Evolutionary conservation across 1,284 basidiomycete genomes (phyloP).

Genomic region (Cerioporus squamosus): DNA sequence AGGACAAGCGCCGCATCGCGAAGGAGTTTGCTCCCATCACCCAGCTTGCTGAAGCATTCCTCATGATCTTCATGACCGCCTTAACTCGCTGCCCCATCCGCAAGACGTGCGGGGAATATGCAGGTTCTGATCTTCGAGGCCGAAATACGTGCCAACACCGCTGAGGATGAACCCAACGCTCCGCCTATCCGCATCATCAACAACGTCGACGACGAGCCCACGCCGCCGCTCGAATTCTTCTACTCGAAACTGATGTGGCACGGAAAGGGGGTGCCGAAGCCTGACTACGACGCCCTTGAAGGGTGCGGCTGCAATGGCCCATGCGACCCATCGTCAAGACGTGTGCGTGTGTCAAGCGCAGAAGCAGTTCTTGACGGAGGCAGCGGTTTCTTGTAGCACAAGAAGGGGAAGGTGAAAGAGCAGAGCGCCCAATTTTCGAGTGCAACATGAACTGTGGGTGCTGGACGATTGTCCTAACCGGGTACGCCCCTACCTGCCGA

Average conservation of each 20-base stretch:
- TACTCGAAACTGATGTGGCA: slow-evolving; percentile 82
- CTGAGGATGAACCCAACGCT: slow-evolving; percentile 63
- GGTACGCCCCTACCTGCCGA: slow-evolving; percentile 46
- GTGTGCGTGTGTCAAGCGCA: slow-evolving; percentile 73
- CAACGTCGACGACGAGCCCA: slow-evolving; percentile 63
- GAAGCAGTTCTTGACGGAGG: slow-evolving; percentile 41
- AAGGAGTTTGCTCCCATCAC: slow-evolving; percentile 27
- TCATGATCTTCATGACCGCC: slow-evolving; percentile 35
- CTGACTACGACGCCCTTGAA: slow-evolving; percentile 57
- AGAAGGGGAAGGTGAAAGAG: slow-evolving; percentile 53
- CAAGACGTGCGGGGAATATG: slow-evolving; percentile 29
- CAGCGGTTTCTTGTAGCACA: slow-evolving; percentile 70
- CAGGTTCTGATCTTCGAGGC: slow-evolving; percentile 37
- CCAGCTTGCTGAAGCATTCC: slow-evolving; percentile 33
- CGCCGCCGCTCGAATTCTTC: slow-evolving; percentile 77
- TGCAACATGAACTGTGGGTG: slow-evolving; percentile 87
- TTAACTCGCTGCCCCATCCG: slow-evolving; percentile 30
- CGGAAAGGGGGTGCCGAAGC: slow-evolving; percentile 65
- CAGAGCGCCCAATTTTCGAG: slow-evolving; percentile 79
- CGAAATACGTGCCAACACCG: slow-evolving; percentile 36
- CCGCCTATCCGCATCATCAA: slow-evolving; percentile 72
- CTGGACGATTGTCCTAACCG: slow-evolving; percentile 80
- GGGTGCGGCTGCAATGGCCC: slow-evolving; percentile 77
- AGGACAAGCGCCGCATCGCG: slow-evolving; percentile 22
- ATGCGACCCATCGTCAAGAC: slow-evolving; percentile 71